Conservation (phyloP, 129 eudicot genomes). For the Lonicera japonica region DNA sequence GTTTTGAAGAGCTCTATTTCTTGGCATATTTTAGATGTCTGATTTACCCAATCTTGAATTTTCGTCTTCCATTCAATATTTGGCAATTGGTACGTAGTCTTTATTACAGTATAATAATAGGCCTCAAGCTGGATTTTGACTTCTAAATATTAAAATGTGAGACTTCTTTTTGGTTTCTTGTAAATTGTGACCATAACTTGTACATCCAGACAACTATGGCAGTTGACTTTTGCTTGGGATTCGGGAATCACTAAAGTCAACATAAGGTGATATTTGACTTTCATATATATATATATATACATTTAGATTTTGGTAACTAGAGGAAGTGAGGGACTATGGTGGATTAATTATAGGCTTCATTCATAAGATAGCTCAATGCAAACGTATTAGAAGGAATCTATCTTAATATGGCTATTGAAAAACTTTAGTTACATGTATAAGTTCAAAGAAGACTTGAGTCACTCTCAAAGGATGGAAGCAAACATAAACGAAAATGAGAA, state of each 20-base stretch:
- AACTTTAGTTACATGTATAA: no score
- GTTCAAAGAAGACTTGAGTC: no score
- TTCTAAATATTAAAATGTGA: not conserved
- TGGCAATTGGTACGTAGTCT: no score
- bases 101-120: no score
- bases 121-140: not conserved
- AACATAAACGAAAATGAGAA: no score
- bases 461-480: no score
- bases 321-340: no score
- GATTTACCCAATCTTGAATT: not conserved
- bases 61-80: not conserved
- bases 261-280: no score
- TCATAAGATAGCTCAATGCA: not conserved
- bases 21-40: not conserved
- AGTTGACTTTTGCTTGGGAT: conserved; percentile 5
- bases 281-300: not conserved
- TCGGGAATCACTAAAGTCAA: not conserved
- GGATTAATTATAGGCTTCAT: not conserved
- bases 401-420: no score
- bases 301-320: not conserved
- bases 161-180: not conserved
- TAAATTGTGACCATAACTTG: not conserved
- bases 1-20: not conserved
- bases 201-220: not conserved
- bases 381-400: no score